Base-by-base conservation (phyloP, 2,329 filamentous ascomycete species). In the Coniochaeta ligniaria region DNA sequence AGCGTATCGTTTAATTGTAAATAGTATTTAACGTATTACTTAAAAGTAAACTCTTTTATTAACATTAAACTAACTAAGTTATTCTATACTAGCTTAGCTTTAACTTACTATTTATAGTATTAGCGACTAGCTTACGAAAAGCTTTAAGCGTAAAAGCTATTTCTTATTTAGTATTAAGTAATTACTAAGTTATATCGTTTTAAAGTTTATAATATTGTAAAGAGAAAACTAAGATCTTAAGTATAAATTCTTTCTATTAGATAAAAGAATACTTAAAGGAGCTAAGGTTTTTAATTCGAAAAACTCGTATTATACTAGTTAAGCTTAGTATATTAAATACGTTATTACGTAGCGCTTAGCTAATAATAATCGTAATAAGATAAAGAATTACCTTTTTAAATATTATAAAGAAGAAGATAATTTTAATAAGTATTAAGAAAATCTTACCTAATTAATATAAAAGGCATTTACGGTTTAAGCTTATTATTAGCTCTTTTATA, bases 401-500 rank as follows among this genome's bases (percentile, higher is more conserved):
- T n/a, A 62, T 64, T 3, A 63, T 67, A 43, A 72, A 69, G 60
- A 64, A 70, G 58, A 72, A 71, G 22, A 71, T 64, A n/a, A 63
- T 71, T 52, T 63, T 72, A 59, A 43, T 31, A 45, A 26, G 3
- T 38, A 59, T 62, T 31, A 58, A 45, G 36, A 59, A 31, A 28
- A 35, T 50, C 20, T 3, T n/a, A 52, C 28, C 33, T 31, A 9
- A 26, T 24, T 20, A 31, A 12, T 35, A 35, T 35, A 58, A 28
- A 58, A 52, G 20, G n/a, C 6, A 68, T 59, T 36, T 61, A 73
- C 60, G 63, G 71, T 60, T 67, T 72, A 6, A 64, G 70, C 58
- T 69, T 72, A 11, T 68, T 69, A 31, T 73, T 59, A 22, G 63
- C 63, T 17, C 67, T 66, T 54, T 73, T 74, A 33, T 73, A 59